Evolutionary conservation across 345 rosid genomes (phyloP).

Genomic region (Viola odorata): DNA sequence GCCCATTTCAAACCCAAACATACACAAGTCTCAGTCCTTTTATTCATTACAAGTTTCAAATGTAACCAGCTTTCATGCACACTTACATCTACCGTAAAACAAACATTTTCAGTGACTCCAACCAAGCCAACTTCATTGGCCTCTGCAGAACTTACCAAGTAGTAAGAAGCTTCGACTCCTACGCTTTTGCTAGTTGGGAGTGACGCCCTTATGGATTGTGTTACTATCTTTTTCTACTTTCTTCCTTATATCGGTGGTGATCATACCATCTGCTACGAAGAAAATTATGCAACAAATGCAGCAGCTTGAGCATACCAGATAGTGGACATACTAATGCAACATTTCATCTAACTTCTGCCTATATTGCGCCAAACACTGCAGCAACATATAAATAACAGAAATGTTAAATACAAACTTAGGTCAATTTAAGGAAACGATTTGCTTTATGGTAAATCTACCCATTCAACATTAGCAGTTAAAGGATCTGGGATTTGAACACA

Average conservation of each 20-base stretch:
- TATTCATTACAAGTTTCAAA: conserved; percentile 3
- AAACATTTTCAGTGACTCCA: conserved; percentile 1
- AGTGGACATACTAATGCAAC: conserved; percentile 33
- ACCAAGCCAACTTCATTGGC: conserved; percentile 5
- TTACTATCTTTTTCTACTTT: conserved; percentile 6
- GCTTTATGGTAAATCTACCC: not conserved
- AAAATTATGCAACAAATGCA: not conserved
- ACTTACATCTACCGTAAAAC: conserved; percentile 13
- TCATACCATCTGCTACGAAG: not conserved
- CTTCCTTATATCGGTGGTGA: not conserved
- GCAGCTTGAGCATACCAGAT: too few species aligned
- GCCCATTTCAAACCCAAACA: not conserved
- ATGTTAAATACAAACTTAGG: not conserved
- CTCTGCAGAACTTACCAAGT: not conserved
- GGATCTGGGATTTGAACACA: not conserved
- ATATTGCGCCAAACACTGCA: conserved; percentile 76
- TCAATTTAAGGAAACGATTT: not conserved
- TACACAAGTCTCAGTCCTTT: not conserved
- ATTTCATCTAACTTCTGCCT: conserved; percentile 82
- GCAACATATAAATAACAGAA: conserved; percentile 3
- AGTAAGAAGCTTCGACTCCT: conserved; percentile 9
- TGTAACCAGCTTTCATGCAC: conserved; percentile 4
- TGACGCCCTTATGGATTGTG: not conserved
- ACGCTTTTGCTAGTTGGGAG: not conserved
- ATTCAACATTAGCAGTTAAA: not conserved